Conservation (phyloP, 345 rosid genomes). For the Gossypioides kirkii region DNA sequence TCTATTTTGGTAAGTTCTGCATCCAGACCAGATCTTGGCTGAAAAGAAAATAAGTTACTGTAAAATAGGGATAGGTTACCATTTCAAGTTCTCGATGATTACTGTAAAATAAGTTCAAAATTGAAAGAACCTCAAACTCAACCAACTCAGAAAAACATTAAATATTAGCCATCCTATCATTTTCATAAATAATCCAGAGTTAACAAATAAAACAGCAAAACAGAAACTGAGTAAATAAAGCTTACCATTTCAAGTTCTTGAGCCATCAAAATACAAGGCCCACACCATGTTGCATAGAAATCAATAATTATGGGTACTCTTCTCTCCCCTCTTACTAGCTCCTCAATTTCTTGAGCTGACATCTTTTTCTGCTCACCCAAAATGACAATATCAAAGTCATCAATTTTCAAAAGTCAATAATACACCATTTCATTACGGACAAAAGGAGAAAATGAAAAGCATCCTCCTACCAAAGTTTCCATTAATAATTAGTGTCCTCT, state of each 20-base stretch:
- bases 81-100: not conserved
- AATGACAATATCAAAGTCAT: constrained; percentile 7
- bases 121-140: not conserved
- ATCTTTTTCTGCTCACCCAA: constrained; percentile 48
- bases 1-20: not conserved
- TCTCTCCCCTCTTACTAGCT: constrained; percentile 75
- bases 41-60: too few relatives aligned
- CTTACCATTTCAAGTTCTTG: constrained; percentile 91
- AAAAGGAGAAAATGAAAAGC: not conserved
- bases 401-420: constrained; percentile 1
- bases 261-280: constrained; percentile 92
- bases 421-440: not conserved
- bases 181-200: not conserved
- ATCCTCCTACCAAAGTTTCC: not conserved
- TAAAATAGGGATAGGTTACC: not conserved
- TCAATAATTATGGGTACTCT: constrained; percentile 72
- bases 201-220: not conserved
- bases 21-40: not conserved
- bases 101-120: not conserved
- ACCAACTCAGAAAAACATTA: not conserved
- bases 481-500: not conserved
- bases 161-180: constrained; percentile 1
- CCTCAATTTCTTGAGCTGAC: constrained; percentile 77
- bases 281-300: constrained; percentile 97
- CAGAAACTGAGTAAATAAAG: not conserved